A percentile compares a stretch with the other conserved stretches of the same genome.
Evolutionary conservation across 1,284 basidiomycete species (phyloP).

Genomic region (Hemileia vastatrix): DNA sequence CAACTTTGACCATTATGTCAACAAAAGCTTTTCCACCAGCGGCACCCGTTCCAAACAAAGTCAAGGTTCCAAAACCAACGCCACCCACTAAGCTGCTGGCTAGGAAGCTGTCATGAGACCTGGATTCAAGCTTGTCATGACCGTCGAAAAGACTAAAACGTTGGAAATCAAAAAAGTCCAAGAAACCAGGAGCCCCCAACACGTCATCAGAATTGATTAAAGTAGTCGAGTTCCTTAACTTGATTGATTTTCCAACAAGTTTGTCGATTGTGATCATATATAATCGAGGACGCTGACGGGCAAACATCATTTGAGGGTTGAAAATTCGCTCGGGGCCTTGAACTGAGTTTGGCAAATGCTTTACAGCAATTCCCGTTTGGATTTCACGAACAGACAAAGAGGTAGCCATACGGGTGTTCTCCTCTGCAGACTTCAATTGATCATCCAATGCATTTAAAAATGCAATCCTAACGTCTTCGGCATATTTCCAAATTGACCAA

Average conservation of each 20-base stretch:
- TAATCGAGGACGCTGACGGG: slow-evolving; percentile 47
- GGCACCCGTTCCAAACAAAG: slow-evolving; percentile 71
- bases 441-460: slow-evolving; percentile 73
- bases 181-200: slow-evolving; percentile 8
- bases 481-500: slow-evolving; percentile 78
- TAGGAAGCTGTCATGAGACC: slow-evolving; percentile 5
- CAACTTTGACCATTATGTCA: slow-evolving; percentile 62
- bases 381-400: slow-evolving; percentile 62
- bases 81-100: slow-evolving; percentile 5
- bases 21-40: slow-evolving; percentile 58
- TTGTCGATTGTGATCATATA: no score
- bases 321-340: slow-evolving; percentile 73
- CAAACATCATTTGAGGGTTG: slow-evolving; percentile 94
- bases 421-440: slow-evolving; percentile 70
- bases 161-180: slow-evolving; percentile 13
- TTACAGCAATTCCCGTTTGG: slow-evolving; percentile 58
- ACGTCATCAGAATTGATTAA: no score
- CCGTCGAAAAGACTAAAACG: slow-evolving; percentile 10
- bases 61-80: slow-evolving; percentile 57
- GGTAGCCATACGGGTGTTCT: slow-evolving; percentile 67
- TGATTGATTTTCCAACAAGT: no score
- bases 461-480: slow-evolving; percentile 65
- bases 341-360: slow-evolving; percentile 69
- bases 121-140: neutral
- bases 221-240: no score